Conservation (phyloP, 352 stramenopile genomes). For the Peronospora destructor region DNA sequence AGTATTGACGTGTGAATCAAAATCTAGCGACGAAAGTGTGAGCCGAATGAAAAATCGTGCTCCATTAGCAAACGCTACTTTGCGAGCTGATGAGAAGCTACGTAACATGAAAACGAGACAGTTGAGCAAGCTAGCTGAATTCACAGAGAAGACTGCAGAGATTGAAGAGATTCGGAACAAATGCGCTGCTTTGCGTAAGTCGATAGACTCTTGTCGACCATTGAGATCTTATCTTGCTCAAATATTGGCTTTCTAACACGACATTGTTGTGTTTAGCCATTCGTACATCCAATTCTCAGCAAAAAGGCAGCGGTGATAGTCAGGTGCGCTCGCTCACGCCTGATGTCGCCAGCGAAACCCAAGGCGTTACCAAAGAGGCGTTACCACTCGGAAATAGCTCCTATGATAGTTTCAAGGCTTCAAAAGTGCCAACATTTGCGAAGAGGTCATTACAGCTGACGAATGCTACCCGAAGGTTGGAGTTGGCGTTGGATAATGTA, state of each 20-base stretch:
- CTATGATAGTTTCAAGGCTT: not conserved
- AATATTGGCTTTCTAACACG: slow-evolving; percentile 1
- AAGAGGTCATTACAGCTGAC: slow-evolving; percentile 6
- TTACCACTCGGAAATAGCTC: not conserved
- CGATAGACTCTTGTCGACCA: not conserved
- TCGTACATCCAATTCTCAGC: not conserved
- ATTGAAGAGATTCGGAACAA: slow-evolving; percentile 15
- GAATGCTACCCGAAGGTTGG: slow-evolving; percentile 11
- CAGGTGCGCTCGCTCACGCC: not conserved
- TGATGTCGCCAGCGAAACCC: not conserved
- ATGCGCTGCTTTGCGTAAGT: slow-evolving; percentile 15
- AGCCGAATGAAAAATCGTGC: slow-evolving; percentile 12
- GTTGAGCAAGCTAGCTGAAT: slow-evolving; percentile 17
- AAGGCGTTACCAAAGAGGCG: not conserved
- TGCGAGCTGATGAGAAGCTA: slow-evolving; percentile 14
- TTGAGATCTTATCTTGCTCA: not conserved
- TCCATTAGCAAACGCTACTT: slow-evolving; percentile 14
- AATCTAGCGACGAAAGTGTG: slow-evolving; percentile 1
- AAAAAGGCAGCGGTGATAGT: not conserved
- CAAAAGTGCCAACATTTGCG: slow-evolving; percentile 1
- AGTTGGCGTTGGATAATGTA: slow-evolving; percentile 14
- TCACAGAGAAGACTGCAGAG: slow-evolving; percentile 16
- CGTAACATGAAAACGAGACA: slow-evolving; percentile 13
- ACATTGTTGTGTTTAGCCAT: slow-evolving; percentile 2
- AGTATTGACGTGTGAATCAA: not conserved